Conservation (phyloP, 352 stramenopile genomes). For the Phytophthora cactorum region DNA sequence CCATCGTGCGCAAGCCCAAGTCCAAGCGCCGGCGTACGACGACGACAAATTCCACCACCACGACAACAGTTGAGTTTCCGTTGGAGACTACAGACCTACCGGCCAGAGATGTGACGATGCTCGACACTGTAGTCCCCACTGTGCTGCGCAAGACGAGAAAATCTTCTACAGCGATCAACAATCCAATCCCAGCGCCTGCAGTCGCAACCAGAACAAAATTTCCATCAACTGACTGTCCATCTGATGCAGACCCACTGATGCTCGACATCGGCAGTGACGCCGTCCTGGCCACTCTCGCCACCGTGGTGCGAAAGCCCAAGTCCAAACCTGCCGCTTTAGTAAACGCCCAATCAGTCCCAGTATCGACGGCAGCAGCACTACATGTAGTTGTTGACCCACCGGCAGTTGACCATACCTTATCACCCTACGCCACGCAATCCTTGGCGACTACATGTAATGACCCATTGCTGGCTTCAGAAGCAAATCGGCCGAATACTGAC, state of each 20-base stretch:
- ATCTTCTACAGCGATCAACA: neutral
- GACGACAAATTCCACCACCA: neutral
- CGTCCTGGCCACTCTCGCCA: neutral
- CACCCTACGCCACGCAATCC: neutral
- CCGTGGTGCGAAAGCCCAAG: neutral
- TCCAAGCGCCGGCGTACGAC: neutral
- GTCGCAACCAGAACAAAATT: neutral
- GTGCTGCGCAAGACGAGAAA: neutral
- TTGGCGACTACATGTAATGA: neutral
- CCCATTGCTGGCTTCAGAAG: neutral
- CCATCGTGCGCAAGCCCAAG: constrained; percentile 10
- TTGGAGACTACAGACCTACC: neutral
- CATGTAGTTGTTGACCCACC: neutral
- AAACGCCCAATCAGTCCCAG: neutral
- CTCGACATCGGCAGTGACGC: neutral
- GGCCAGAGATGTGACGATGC: neutral
- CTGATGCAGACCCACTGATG: neutral
- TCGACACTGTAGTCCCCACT: neutral
- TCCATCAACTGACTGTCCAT: neutral
- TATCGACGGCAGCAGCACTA: neutral
- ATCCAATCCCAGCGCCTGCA: neutral
- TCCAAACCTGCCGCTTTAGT: neutral
- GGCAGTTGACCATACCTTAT: neutral
- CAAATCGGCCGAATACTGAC: neutral
- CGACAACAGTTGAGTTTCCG: neutral